Evolutionary conservation across 306 rosid genomes (phyloP).

Genomic region (Fragaria nilgerrensis): DNA sequence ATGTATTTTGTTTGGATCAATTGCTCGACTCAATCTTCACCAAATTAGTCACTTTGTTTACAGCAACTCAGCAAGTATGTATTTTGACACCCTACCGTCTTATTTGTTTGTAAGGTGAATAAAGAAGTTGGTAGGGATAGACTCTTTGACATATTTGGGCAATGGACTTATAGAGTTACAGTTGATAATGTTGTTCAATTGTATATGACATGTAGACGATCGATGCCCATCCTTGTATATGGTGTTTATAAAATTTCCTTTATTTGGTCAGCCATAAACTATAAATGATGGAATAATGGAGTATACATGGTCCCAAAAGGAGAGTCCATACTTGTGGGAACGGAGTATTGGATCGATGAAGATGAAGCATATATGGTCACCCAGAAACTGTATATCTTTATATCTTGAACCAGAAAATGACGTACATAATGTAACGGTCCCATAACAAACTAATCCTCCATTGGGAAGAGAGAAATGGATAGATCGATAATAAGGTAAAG

Average conservation of each 20-base stretch:
- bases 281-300: neutral
- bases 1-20: neutral
- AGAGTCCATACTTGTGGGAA: conserved; percentile 1
- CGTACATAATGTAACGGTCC: conserved; percentile 15
- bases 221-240: neutral
- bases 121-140: too few species aligned
- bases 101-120: too few species aligned
- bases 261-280: neutral
- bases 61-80: neutral
- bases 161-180: too few species aligned
- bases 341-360: neutral
- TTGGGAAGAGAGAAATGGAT: conserved; percentile 41
- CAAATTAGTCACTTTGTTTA: neutral
- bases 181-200: neutral
- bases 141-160: neutral
- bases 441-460: conserved; percentile 16
- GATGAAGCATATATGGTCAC: conserved; percentile 2
- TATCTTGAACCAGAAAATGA: conserved; percentile 15
- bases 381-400: conserved; percentile 9
- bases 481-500: neutral
- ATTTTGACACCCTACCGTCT: neutral
- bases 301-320: neutral
- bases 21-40: neutral
- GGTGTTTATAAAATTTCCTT: neutral
- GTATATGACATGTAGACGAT: neutral